Percentiles rank a stretch among this genome's conserved stretches.
phyloP scores from a whole-genome alignment of 106 monocot species.

The Vanilla planifolia region DNA sequence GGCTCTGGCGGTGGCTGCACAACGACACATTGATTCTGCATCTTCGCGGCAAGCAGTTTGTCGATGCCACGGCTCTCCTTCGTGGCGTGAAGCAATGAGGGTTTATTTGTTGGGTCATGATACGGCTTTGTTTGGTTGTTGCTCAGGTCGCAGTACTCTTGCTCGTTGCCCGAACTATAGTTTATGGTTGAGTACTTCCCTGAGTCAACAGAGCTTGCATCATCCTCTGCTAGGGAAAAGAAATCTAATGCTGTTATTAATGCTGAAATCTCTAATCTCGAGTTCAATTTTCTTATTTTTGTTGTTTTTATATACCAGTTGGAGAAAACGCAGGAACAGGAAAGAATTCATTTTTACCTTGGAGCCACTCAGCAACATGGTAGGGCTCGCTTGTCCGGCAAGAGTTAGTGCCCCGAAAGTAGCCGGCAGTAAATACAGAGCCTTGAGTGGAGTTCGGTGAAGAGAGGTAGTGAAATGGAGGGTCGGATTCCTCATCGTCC shows the following conservation, averaged over 20 bases:
- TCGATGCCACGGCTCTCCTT: no score
- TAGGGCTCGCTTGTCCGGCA: not conserved
- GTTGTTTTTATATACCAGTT: no score
- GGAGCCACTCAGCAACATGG: conserved; percentile 28
- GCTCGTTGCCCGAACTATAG: conserved; percentile 47
- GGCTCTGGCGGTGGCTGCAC: no score
- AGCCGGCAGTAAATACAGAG: conserved; percentile 23
- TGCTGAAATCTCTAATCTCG: no score
- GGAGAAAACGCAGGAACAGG: not conserved
- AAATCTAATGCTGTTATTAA: no score
- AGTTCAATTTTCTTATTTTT: no score
- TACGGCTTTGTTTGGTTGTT: no score
- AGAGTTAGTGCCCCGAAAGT: no score
- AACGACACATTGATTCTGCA: no score
- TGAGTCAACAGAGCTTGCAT: conserved; percentile 37
- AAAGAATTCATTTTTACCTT: conserved; percentile 40
- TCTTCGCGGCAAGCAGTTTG: no score
- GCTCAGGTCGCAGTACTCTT: no score
- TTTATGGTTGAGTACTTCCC: conserved; percentile 58
- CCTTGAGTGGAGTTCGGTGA: conserved; percentile 63
- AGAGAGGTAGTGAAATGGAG: conserved; percentile 41
- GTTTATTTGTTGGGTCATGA: no score
- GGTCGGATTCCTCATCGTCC: conserved; percentile 21
- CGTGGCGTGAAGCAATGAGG: not conserved
- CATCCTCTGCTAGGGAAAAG: conserved; percentile 3